Conservation (phyloP, 2,329 filamentous ascomycete genomes). For the Coniochaeta sp. region DNA sequence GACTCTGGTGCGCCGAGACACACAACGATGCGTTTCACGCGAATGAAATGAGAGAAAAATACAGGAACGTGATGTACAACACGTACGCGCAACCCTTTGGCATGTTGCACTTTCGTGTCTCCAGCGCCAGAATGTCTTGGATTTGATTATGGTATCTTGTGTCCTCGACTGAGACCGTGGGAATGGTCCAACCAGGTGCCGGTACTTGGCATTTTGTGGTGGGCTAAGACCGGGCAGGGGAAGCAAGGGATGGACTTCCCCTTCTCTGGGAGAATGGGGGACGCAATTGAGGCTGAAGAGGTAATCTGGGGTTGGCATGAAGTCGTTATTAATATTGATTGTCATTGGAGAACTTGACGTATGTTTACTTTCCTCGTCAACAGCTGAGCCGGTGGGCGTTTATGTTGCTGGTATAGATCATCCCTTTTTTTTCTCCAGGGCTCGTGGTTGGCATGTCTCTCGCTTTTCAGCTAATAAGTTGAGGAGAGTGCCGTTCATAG, state of each 20-base stretch:
- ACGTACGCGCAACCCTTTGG: not conserved
- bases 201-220: not conserved
- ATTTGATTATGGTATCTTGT: not conserved
- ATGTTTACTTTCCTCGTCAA: not conserved
- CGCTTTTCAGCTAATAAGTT: too few relatives aligned
- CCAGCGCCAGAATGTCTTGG: not conserved
- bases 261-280: not conserved
- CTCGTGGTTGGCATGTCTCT: too few relatives aligned
- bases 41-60: not conserved
- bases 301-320: not conserved
- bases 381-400: too few relatives aligned
- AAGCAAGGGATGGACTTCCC: not conserved
- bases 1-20: too few relatives aligned
- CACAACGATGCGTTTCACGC: too few relatives aligned
- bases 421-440: too few relatives aligned
- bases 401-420: too few relatives aligned
- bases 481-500: too few relatives aligned
- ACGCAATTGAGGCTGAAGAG: not conserved
- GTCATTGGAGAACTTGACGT: not conserved
- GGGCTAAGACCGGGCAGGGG: too few relatives aligned
- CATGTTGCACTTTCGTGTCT: not conserved
- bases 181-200: not conserved
- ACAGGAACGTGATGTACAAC: not conserved
- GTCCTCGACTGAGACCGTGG: too few relatives aligned
- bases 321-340: too few relatives aligned